These are phyloP conservation scores for Trichophyton verrucosum DNA, from an alignment of 2,329 filamentous ascomycete genomes.

Conservation along the genomic window DNA sequence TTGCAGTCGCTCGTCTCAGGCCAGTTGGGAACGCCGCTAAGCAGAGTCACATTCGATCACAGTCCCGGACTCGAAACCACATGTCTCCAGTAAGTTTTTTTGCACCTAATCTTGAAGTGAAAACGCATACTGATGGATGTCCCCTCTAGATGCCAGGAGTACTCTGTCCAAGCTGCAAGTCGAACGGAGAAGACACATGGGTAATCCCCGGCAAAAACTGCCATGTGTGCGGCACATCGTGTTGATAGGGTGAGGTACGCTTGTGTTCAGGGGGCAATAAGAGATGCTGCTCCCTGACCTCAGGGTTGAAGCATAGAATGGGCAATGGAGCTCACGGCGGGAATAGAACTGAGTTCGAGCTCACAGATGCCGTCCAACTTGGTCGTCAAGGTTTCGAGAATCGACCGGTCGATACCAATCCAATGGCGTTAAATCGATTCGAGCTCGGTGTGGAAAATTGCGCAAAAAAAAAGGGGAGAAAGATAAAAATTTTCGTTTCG, in stretches of 20 bases:
- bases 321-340: background rate
- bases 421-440: background rate
- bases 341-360: background rate
- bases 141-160: constrained; percentile 33
- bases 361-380: background rate
- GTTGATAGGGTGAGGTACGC: constrained; percentile 8
- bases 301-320: background rate
- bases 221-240: constrained; percentile 27
- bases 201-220: constrained; percentile 37
- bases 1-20: background rate
- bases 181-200: constrained; percentile 29
- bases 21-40: background rate
- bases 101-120: background rate
- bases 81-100: constrained; percentile 13
- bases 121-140: background rate
- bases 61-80: background rate
- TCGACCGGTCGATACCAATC: background rate
- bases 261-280: background rate
- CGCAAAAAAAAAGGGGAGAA: background rate
- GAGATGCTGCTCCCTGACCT: background rate
- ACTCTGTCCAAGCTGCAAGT: constrained; percentile 29
- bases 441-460: background rate
- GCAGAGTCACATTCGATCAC: background rate
- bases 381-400: background rate
- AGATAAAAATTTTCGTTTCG: background rate